Base-by-base conservation (phyloP, 805 yeast species). In the Maudiozyma pseudohumilis region DNA sequence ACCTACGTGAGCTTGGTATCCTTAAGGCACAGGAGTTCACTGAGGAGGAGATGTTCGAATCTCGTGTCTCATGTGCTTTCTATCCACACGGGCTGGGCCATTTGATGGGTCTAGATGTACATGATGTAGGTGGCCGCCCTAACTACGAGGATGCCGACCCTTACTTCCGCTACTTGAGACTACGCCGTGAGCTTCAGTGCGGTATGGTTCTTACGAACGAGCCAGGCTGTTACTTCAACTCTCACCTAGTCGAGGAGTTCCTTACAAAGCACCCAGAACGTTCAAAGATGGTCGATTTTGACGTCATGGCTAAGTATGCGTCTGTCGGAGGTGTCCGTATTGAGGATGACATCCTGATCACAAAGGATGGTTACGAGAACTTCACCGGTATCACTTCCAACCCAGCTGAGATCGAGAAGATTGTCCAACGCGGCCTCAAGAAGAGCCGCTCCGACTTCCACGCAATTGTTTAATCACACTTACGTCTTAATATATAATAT, bases 81-180 rank as follows among this genome's bases (percentile, higher is more conserved):
- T 85, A 78, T 60, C 98, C 98, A 2, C 98, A 92, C 55, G 98
- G 98, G 0, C 65, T 92, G 40, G 98, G 98, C 11, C 98, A 89
- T 55, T 66, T 86, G 53, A 63, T 89, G 29, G 98, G 98, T 18
- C 70, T 89, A 80, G 96, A 89, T 55, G 87, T 95, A 3, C 98
- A 92, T 59, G 98, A 89, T 61, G 94, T 86, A 33, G 97, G 85
- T 29, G 97, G 98, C 1, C 55, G 69, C 44, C 77, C 97, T 12
- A 77, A 89, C 59, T 88, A 88, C 56, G 74, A 77, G 3, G 98
- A 89, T 56, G 72, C 82, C 7, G 78, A 92, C 56, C 82, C 83
- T 20, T 68, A 80, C 61, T 70, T 86, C 50, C 65, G 72, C 40
- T 86, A 83, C 55, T 70, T 89, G 53, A 77, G 98, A 56, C 62